These are phyloP conservation scores for Exophiala sp. DNA, from an alignment of 2,329 filamentous ascomycete genomes.

Conservation along the genomic window DNA sequence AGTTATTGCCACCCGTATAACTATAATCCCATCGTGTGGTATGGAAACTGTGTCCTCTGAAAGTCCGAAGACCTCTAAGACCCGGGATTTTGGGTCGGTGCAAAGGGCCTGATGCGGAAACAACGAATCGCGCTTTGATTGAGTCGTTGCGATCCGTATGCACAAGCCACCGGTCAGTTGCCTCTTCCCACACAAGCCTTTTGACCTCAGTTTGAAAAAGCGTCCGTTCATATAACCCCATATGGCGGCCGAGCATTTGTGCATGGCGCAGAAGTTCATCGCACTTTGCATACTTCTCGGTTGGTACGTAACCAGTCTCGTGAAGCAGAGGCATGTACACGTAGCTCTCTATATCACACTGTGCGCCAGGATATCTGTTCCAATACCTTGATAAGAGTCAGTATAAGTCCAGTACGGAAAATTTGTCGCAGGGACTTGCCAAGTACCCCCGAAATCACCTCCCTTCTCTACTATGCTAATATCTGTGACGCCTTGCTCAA, in stretches of 20 bases:
- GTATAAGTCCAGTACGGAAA: neutral
- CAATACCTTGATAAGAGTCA: slow-evolving; percentile 25
- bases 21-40: slow-evolving; percentile 36
- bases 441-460: slow-evolving; percentile 30
- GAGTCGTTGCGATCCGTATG: slow-evolving; percentile 25
- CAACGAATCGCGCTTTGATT: slow-evolving; percentile 39
- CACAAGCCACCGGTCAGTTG: slow-evolving; percentile 34
- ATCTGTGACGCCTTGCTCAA: slow-evolving; percentile 12
- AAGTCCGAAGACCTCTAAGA: slow-evolving; percentile 26
- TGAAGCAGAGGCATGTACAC: slow-evolving; percentile 22
- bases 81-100: slow-evolving; percentile 47
- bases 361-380: slow-evolving; percentile 28
- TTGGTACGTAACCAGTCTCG: slow-evolving; percentile 18
- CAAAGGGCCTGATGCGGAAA: slow-evolving; percentile 43
- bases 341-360: slow-evolving; percentile 57
- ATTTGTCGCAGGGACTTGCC: slow-evolving; percentile 28
- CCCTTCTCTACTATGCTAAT: slow-evolving; percentile 30
- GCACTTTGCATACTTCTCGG: slow-evolving; percentile 9
- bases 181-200: slow-evolving; percentile 15
- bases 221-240: slow-evolving; percentile 4
- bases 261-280: slow-evolving; percentile 8
- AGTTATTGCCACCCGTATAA: slow-evolving; percentile 36
- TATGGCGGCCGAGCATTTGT: slow-evolving; percentile 6
- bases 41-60: slow-evolving; percentile 30
- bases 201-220: slow-evolving; percentile 17